Evolutionary conservation across 306 rosid species (phyloP), one percentile per base, ranked within the genome.

Genomic region (Arachis hypogaea): DNA sequence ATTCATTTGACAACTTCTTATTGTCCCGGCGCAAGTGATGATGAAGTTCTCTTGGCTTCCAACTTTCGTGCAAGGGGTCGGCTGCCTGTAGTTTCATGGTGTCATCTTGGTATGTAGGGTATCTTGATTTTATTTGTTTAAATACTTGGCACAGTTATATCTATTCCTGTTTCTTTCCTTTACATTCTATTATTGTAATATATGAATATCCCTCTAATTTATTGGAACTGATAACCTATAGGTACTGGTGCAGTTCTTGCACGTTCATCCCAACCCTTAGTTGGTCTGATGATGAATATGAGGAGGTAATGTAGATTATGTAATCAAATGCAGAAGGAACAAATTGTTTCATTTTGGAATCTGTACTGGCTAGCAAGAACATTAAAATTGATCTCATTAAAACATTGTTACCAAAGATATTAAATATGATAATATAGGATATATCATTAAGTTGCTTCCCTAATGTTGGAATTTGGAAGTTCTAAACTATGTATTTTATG

Each of bases 201-300:
- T 5, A 4, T 45, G 62, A 64, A 68, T 77, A 55, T 56, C 64
- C 77, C 29, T 74, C 69, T 76, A 72, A 63, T 70, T 59, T 64
- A 36, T 49, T 55, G 67, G 74, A 51, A 63, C 50, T 67, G 79
- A 55, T 69, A 63, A 81, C 6, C 78, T 73, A 12, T 80, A 94
- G 99, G 62, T 78, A 88, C 88, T 22, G 99, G 99, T 83, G 99
- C 97, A 50, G 99, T 88, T 60, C 96, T 94, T 86, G 97, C 99
- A 72, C 97, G 97, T 68, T 94, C 99, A 73, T 88, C 99, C 79
- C 99, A 94, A 81, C 99, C 99, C 59, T 76, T 92, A 73, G 98
- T 92, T 84, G 99, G 99, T 76, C 82, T 94, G 78, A 90, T 94
- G 99, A 89, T 87, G 95, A 94, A 89, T 82, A 85, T 88, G 93